Base-by-base conservation (phyloP, 1,284 basidiomycete genomes). In the Sporisorium reilianum region DNA sequence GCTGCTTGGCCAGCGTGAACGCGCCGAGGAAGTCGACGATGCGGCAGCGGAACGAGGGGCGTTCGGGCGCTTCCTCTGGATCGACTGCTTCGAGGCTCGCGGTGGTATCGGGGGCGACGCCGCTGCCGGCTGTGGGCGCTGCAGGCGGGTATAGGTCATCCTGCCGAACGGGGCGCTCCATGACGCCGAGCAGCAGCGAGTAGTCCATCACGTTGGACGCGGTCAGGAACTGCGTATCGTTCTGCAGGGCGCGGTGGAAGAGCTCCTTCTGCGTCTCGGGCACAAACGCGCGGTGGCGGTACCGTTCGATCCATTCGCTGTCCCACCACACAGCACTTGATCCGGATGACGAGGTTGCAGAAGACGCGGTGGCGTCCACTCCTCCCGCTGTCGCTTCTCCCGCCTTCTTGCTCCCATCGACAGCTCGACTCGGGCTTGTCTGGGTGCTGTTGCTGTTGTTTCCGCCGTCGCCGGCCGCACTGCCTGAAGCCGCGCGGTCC, bases 1-100 rank as follows among this genome's bases (percentile, higher is more conserved):
- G 65, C 41, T 77, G 77, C 49, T 82, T 82, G 28, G 77, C 80
- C 28, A 81, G 42, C 5, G 79, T 79, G n/a, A 78, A 79, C 5
- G 77, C 79, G n/a, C 79, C 77, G 10, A 81, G 55, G 50, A 80
- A 80, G 64, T 82, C 80, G 25, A 82, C 80, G 34, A 82, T 78
- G 8, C 79, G 51, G 34, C 71, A 65, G 5, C 77, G 71, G 62
- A 79, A 73, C 30, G 56, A 59, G 9, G 76, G 76, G 22, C 64
- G 36, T 45, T 63, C 56, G 4, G 58, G 23, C 28, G 23, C 20
- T 8, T 68, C 64, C 6, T 55, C 62, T 26, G 23, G 34, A 18
- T 65, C 57, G 16, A 18, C 40, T 10, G 55, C 55, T n/a, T 55
- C 66, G 11, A 20, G 18, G 38, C 38, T 20, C 20, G 38, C 6